A percentile compares a stretch with the other conserved stretches of the same genome.
Conservation (phyloP, 176 grass and related monocot species). For the Oryza nivara region DNA sequence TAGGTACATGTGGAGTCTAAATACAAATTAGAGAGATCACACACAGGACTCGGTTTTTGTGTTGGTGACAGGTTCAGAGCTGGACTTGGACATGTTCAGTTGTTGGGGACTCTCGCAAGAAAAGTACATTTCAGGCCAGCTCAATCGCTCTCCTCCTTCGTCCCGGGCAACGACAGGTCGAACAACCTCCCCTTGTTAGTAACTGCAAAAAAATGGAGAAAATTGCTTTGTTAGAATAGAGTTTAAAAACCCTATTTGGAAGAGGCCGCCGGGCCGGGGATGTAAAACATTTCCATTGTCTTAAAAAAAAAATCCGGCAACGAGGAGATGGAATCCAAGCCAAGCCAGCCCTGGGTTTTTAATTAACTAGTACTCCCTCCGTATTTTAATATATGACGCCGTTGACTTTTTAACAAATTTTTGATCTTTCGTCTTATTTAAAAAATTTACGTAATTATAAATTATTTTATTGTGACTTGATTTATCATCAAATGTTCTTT, state of each 20-base stretch:
- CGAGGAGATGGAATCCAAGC: neutral
- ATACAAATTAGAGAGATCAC: neutral
- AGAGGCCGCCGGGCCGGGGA: no score
- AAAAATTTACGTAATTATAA: no score
- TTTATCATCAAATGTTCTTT: no score
- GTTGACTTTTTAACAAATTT: no score
- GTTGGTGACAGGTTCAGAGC: constrained; percentile 7
- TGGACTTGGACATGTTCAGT: neutral
- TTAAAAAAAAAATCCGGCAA: no score
- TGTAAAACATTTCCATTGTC: no score
- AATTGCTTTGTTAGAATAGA: neutral
- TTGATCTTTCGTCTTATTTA: no score
- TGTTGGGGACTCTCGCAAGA: constrained; percentile 24
- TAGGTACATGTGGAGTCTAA: neutral
- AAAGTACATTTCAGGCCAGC: constrained; percentile 17
- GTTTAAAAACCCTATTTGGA: neutral
- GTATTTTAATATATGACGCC: no score
- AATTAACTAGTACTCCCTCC: neutral
- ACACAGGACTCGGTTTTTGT: neutral
- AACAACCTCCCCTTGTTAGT: neutral
- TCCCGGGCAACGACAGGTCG: neutral
- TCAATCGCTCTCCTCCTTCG: neutral
- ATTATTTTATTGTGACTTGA: no score
- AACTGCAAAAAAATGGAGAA: neutral
- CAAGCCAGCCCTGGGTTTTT: neutral